phyloP scores from a whole-genome alignment of 345 rosid genomes.

The Euphorbia pulcherrima region DNA sequence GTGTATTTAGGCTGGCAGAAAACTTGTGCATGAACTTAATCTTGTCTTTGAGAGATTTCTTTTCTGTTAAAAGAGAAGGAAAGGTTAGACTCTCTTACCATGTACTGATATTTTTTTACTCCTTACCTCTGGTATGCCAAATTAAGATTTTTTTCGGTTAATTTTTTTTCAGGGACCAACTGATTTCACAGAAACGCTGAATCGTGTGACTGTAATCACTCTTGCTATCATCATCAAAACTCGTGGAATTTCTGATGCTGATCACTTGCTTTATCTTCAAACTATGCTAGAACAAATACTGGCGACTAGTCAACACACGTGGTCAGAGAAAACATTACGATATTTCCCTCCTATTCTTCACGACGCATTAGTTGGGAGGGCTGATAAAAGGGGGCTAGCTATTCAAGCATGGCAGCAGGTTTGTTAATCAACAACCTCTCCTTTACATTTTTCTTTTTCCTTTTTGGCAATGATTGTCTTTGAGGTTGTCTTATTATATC shows the following conservation, averaged over 20 bases:
- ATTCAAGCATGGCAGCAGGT: conserved; percentile 94
- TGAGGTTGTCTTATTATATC: too few species aligned
- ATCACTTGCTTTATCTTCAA: conserved; percentile 81
- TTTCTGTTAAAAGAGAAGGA: conserved; percentile 86
- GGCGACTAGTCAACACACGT: conserved; percentile 84
- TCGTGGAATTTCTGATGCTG: conserved; percentile 97
- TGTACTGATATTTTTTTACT: conserved; percentile 11
- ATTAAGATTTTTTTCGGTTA: conserved; percentile 12
- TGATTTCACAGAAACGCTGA: conserved; percentile 95
- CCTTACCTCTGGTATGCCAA: conserved; percentile 16
- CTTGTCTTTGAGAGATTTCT: conserved; percentile 85
- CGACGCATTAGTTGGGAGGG: conserved; percentile 56
- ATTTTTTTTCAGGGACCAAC: conserved; percentile 75
- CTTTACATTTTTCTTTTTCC: neutral
- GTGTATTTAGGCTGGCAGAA: conserved; percentile 86
- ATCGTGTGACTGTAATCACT: conserved; percentile 76
- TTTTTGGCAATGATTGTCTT: too few species aligned
- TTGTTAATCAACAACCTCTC: conserved; percentile 11
- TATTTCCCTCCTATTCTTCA: conserved; percentile 83
- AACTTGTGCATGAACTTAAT: conserved; percentile 91
- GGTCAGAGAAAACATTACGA: conserved; percentile 88
- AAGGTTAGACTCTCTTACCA: conserved; percentile 45
- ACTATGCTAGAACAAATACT: conserved; percentile 86
- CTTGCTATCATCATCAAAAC: conserved; percentile 94
- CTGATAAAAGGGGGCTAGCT: conserved; percentile 61